phyloP scores from a whole-genome alignment of 768 basidiomycete species.

The Solioccasus polychromus region DNA sequence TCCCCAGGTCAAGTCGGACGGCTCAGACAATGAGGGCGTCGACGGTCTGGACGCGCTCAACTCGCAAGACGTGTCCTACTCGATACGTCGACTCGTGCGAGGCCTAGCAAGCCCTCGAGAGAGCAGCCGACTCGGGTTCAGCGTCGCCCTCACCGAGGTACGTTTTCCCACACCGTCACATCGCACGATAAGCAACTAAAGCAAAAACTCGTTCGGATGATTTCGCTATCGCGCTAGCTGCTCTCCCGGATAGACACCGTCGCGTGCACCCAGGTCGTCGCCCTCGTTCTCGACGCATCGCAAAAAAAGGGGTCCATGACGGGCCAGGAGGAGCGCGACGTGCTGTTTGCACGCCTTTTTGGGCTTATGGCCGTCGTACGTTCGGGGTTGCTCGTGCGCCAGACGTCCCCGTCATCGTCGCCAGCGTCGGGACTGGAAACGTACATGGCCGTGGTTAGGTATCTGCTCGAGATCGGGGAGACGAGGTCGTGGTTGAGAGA shows the following conservation, averaged over 20 bases:
- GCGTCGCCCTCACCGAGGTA: slow-evolving; percentile 94
- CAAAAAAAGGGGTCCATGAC: slow-evolving; percentile 74
- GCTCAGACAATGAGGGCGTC: slow-evolving; percentile 41
- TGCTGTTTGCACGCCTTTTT: slow-evolving; percentile 89
- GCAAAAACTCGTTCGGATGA: slow-evolving; percentile 7
- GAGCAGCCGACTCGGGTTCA: slow-evolving; percentile 91
- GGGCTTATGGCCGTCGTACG: slow-evolving; percentile 83
- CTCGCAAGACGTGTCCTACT: slow-evolving; percentile 90
- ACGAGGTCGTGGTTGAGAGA: slow-evolving; percentile 90
- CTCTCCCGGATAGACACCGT: slow-evolving; percentile 76
- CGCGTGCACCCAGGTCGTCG: slow-evolving; percentile 71
- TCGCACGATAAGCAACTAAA: too few species aligned
- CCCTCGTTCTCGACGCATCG: slow-evolving; percentile 70
- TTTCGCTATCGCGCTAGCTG: slow-evolving; percentile 50
- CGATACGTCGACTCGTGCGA: slow-evolving; percentile 79
- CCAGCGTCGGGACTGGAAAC: slow-evolving; percentile 54
- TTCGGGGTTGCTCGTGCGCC: slow-evolving; percentile 75
- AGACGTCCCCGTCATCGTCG: slow-evolving; percentile 52
- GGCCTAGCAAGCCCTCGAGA: slow-evolving; percentile 92
- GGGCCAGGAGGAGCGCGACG: slow-evolving; percentile 90
- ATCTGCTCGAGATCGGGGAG: slow-evolving; percentile 69
- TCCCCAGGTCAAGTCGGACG: slow-evolving; percentile 42
- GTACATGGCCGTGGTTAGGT: slow-evolving; percentile 55
- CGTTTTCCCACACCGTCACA: slow-evolving; percentile 16
- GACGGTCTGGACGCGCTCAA: slow-evolving; percentile 66